Base-by-base conservation (phyloP, 495 filamentous ascomycete genomes). In the Penicillium diatomitis region DNA sequence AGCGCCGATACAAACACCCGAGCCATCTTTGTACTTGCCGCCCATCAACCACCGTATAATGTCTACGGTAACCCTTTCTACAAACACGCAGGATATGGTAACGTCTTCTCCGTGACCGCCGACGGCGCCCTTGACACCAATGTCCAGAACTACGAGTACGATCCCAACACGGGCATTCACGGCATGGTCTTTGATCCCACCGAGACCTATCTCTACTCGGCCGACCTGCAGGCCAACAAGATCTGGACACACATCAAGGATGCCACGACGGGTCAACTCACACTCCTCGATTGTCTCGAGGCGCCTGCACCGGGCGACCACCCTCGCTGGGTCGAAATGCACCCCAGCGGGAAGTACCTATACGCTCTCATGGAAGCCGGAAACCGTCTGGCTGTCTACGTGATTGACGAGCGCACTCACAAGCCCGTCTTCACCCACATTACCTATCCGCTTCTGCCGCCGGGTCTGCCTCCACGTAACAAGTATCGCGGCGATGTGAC, bases 51-150 rank as follows among this genome's bases (percentile, higher is more conserved):
- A 3, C 87, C 87, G 4, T 88, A 84, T 67, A 77, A 78, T 52
- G 86, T 92, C 40, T 92, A 92, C 64, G 82, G 82, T 56, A 90
- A 90, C 65, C 86, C 87, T 35, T 92, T 92, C 70, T 92, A 92
- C 72, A 81, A 86, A 29, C 72, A 89, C 64, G 87, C 86, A 41
- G 86, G 85, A 40, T 85, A 75, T 61, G 85, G 86, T 38, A 87
- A 88, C 57, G 79, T 88, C 59, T 90, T 89, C 66, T 81, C 81
- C 20, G 81, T 85, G 32, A 78, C 79, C 46, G 34, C 64, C 27
- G 67, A 79, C 4, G 87, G 87, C 32, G 65, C 62, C 11, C 76
- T 92, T 27, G 73, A 77, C 10, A 63, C 71, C 57, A 87, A 87
- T 64, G 70, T 90, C 44, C 87, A 92, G 55, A 87, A 90, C 65